A percentile compares a stretch with the other conserved stretches of the same genome.
Evolutionary conservation across 306 rosid genomes (phyloP).

Genomic region (Echinosophora koreensis): DNA sequence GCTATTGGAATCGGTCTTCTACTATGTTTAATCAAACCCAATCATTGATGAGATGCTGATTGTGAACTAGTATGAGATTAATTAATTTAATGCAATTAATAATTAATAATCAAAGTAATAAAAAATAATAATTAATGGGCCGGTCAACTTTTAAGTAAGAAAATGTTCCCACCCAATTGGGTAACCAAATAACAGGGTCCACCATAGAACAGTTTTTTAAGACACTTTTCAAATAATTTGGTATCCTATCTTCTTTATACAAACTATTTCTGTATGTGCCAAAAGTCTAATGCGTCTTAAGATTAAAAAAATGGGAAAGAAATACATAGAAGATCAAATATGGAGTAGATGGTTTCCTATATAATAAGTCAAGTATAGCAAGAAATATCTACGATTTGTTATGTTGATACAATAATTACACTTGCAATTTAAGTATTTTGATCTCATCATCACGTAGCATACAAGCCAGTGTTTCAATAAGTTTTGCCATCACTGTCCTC

Average conservation of each 20-base stretch:
- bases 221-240: neutral
- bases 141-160: neutral
- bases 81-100: neutral
- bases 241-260: neutral
- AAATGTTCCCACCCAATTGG: neutral
- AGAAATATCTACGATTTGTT: neutral
- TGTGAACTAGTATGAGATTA: conserved; percentile 6
- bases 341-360: neutral
- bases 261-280: neutral
- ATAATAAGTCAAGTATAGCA: neutral
- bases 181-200: neutral
- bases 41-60: conserved; percentile 5
- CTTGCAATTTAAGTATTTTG: conserved; percentile 27
- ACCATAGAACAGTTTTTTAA: neutral
- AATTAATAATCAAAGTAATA: neutral
- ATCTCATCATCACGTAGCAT: conserved; percentile 23
- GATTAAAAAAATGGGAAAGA: neutral
- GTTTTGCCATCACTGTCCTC: neutral
- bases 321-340: neutral
- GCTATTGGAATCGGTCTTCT: neutral
- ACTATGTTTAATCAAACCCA: conserved; percentile 17
- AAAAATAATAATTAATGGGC: neutral
- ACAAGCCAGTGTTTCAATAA: conserved; percentile 4
- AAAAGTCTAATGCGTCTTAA: neutral
- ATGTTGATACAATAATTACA: conserved; percentile 28